phyloP scores from a whole-genome alignment of 1,139 yeast species.

The Kodamaea plutei region DNA sequence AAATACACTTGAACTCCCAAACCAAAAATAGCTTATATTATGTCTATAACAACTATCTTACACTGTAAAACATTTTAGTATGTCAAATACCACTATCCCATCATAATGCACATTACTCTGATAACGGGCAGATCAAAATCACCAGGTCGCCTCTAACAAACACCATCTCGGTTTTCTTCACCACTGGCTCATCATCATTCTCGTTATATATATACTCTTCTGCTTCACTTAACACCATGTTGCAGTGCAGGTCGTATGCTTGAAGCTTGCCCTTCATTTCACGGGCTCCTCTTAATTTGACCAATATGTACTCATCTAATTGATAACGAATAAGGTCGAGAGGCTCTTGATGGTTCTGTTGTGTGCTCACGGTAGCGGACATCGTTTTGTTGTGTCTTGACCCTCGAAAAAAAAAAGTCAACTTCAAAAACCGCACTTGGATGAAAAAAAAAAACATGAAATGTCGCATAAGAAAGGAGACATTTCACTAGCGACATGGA shows the following conservation, averaged over 20 bases:
- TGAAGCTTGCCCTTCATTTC: conserved; percentile 88
- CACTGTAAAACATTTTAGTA: too few species aligned
- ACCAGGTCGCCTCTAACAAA: conserved; percentile 97
- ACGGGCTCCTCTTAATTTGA: conserved; percentile 94
- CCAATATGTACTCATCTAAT: conserved; percentile 80
- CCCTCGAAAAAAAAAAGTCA: conserved; percentile 4
- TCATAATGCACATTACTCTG: conserved; percentile 2
- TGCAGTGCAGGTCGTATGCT: conserved; percentile 95
- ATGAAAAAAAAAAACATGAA: too few species aligned
- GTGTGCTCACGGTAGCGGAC: conserved; percentile 34
- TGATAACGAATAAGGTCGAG: conserved; percentile 83
- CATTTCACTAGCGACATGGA: conserved; percentile 1
- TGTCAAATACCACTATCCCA: too few species aligned
- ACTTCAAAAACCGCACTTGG: too few species aligned
- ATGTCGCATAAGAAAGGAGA: not conserved
- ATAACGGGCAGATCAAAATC: conserved; percentile 59
- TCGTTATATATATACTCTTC: conserved; percentile 72
- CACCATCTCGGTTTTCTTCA: conserved; percentile 77
- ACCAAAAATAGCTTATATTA: too few species aligned
- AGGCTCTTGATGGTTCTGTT: conserved; percentile 52
- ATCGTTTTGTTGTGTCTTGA: conserved; percentile 14
- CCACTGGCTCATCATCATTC: conserved; percentile 40
- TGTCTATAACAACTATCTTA: too few species aligned
- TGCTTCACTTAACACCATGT: conserved; percentile 92
- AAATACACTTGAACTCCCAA: too few species aligned